A percentile compares a stretch with the other conserved stretches of the same genome.
Conservation (phyloP, 2,329 filamentous ascomycete genomes). For the Fusarium virguliforme region DNA sequence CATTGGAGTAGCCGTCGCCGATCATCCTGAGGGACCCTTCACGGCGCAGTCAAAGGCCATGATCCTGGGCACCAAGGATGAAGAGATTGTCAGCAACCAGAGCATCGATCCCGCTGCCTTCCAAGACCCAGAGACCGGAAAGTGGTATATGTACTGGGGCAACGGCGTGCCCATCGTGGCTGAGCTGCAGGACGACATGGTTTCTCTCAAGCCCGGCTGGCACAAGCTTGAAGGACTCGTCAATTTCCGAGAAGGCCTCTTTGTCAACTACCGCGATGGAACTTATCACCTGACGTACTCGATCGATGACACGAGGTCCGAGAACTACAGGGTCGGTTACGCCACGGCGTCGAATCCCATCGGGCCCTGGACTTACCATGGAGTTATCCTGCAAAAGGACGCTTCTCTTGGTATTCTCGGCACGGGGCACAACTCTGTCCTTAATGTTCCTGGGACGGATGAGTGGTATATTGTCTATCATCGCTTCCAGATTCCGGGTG, state of each 20-base stretch:
- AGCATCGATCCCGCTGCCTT: conserved; percentile 76
- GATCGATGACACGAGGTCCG: conserved; percentile 64
- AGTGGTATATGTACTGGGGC: conserved; percentile 76
- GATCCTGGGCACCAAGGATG: conserved; percentile 62
- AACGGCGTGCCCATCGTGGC: conserved; percentile 62
- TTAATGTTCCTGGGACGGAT: conserved; percentile 64
- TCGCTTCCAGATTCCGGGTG: conserved; percentile 63
- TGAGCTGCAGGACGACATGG: conserved; percentile 64
- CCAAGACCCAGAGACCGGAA: conserved; percentile 70
- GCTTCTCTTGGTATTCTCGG: conserved; percentile 60
- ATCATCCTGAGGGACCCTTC: conserved; percentile 74
- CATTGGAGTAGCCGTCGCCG: conserved; percentile 73
- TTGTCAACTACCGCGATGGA: conserved; percentile 62
- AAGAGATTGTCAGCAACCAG: conserved; percentile 56
- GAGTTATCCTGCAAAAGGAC: conserved; percentile 63
- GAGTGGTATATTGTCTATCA: conserved; percentile 68
- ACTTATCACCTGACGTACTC: conserved; percentile 66
- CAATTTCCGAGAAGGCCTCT: conserved; percentile 60
- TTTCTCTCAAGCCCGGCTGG: conserved; percentile 58
- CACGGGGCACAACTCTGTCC: conserved; percentile 63
- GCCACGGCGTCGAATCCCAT: conserved; percentile 57
- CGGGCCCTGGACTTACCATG: conserved; percentile 64
- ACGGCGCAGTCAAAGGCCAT: conserved; percentile 68
- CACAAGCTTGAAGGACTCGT: conserved; percentile 56
- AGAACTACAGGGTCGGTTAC: conserved; percentile 65